Base-by-base conservation (phyloP, 23 red algal species). In the Gracilaria caudata region DNA sequence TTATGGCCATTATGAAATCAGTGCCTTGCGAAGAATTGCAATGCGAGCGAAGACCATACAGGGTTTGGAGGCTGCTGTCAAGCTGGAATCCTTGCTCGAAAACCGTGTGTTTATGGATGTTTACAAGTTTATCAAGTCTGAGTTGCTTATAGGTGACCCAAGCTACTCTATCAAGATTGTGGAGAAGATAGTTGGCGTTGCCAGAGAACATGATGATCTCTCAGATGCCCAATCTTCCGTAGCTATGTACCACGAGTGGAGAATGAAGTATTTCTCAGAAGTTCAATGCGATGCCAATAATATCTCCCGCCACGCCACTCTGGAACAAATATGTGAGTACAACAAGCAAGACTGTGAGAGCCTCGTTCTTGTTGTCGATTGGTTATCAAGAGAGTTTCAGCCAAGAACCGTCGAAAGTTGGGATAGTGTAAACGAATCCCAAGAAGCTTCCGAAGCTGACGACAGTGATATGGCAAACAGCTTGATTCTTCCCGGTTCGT, bases 141-240 rank as follows among this genome's bases (percentile, higher is more conserved):
- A 51, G 32, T 54, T 95, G n/a, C 9, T 84, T 16, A 41, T 95
- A 61, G 93, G 93, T 9, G 93, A 90, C 41, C 44, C 68, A 68
- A 95, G 85, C 81, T 95, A 95, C 53, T 90, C 85, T 0, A 95
- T 95, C 53, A 95, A 95, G 80, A 78, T 46, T 25, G 55, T 95
- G 17, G 93, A 95, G 41, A 84, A 81, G 63, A 79, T 95, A 72
- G 73, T 82, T 29, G 86, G 79, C 17, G 80, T 95, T 53, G 57
- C 68, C 11, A 80, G 93, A 37, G 93, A 68, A 68, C 45, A 68
- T 53, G 84, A 86, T 68, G 86, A 95, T 24, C 64, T 95, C 10
- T 65, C 84, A 51, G 93, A 95, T 68, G 93, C 93, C 8, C 79
- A 84, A 36, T 90, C 84, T 28, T 95, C 93, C 12, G 93, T 95